Evolutionary conservation across 495 filamentous ascomycete species (phyloP).

Genomic region (Penicillium samsonianum): DNA sequence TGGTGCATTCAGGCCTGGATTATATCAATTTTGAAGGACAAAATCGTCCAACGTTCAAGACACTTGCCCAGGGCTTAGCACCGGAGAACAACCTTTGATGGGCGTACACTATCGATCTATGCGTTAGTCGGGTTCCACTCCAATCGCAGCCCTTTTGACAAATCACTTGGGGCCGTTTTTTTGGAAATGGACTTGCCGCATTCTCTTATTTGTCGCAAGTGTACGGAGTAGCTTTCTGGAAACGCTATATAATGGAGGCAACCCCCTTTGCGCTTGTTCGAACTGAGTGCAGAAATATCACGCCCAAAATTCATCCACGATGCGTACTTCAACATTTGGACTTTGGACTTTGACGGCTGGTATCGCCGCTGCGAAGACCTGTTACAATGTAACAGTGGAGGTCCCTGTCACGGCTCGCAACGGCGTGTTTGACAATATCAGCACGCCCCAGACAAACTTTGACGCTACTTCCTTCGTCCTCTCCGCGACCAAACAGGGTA

Average conservation of each 20-base stretch:
- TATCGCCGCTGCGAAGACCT: constrained; percentile 31
- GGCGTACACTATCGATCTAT: constrained; percentile 12
- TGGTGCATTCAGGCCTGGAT: background rate
- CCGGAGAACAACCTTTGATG: constrained; percentile 4
- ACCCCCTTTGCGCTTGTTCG: background rate
- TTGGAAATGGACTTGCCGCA: background rate
- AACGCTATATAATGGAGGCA: constrained; percentile 3
- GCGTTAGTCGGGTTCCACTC: constrained; percentile 8
- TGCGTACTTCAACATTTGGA: constrained; percentile 14
- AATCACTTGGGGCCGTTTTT: constrained; percentile 8
- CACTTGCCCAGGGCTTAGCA: background rate
- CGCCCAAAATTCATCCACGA: background rate
- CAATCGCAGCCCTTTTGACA: constrained; percentile 7
- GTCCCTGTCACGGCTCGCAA: constrained; percentile 38
- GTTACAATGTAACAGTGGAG: constrained; percentile 40
- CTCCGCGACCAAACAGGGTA: constrained; percentile 34
- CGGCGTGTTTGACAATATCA: constrained; percentile 36
- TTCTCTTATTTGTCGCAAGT: background rate
- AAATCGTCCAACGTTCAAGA: background rate
- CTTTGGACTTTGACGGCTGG: constrained; percentile 9
- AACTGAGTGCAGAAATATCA: background rate
- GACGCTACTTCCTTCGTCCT: constrained; percentile 42
- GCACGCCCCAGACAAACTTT: constrained; percentile 34
- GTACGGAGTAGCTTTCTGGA: background rate
- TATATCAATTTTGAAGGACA: background rate